Evolutionary conservation across 805 yeast genomes (phyloP), one percentile per base, ranked within the genome.

Genomic region (Suhomyces emberorum): DNA sequence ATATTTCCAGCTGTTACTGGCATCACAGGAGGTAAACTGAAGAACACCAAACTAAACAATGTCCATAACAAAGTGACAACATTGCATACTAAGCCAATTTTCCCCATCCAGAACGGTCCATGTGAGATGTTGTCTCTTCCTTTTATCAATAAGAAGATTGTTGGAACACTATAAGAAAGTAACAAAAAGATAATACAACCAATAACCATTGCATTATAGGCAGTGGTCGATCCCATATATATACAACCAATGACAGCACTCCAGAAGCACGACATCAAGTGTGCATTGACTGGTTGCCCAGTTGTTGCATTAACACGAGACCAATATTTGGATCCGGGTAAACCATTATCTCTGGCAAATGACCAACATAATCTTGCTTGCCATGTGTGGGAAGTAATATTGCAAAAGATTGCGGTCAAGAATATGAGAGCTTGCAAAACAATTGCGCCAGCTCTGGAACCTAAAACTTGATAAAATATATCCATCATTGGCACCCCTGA

Each of bases 31-130:
- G 89, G 88, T 65, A 82, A 76, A 30, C 79, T 76, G 63, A 74
- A 81, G 57, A 82, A 77, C 2, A 79, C 70, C 4, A 76, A 42
- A 5, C 81, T 72, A 49, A 83, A 82, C 0, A 70, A 32, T 0
- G 85, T 69, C 84, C 87, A 82, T 3, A 55, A 46, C 3, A 81
- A 39, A 11, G 75, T 61, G 2, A 81, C 72, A 16, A 69, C 48
- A 51, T 81, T 79, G 34, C 73, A 58, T 32, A 75, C 43, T 1
- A 61, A 47, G 2, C 87, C 87, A 37, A 76, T 32, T 36, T 65
- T 63, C 4, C 84, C 83, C 35, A 74, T 49, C 83, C 87, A 80
- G 57, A 77, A 80, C 24, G 83, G 86, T 28, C 88, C 88, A 52
- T 69, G 80, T 42, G 53, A 62, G 42, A 78, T 74, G 41, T 59